Base-by-base conservation (phyloP, 2,329 filamentous ascomycete species). In the Diaporthe aspalathi region DNA sequence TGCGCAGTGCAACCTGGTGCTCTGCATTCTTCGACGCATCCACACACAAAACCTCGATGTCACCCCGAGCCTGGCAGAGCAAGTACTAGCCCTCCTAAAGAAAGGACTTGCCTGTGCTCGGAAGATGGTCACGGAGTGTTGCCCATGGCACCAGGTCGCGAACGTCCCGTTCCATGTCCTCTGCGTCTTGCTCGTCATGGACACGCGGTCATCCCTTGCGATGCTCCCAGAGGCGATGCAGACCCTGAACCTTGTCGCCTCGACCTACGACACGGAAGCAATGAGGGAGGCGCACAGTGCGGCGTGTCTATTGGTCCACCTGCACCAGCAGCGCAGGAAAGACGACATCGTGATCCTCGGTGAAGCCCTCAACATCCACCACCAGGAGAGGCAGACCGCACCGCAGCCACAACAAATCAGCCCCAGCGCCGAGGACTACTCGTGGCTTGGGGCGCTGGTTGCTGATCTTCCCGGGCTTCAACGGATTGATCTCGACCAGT, bases 91-190 rank as follows among this genome's bases (percentile, higher is more conserved):
- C 0, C 79, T 89, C 4, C 81, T 83, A 0, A 80, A 82, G 3
- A 79, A 77, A 27, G 86, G 84, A 0, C 82, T 89, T 12, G 79
- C 81, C 27, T 85, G 85, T 0, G 85, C 87, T 0, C 81, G 83
- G 7, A 77, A 77, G 7, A 84, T 89, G 76, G 79, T 86, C 0
- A 79, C 81, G 2, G 77, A 79, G 12, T 80, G 81, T 16, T 80
- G 81, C 3, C 87, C 88, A 0, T 90, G 88, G 88, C 88, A 90
- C 74, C 88, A 90, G 70, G 84, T 88, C 56, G 87, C 86, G 35
- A 89, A 90, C 62, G 85, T 90, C 0, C 88, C 88, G 0, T 90
- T 90, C 72, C 88, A 90, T 67, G 83, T 88, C 0, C 82, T 90
- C 38, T 89, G 88, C 71, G 81, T 87, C 0, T 78, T 89, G 6